Evolutionary conservation across 208 protist genomes (phyloP).

Genomic region (Naegleria gruberi): DNA sequence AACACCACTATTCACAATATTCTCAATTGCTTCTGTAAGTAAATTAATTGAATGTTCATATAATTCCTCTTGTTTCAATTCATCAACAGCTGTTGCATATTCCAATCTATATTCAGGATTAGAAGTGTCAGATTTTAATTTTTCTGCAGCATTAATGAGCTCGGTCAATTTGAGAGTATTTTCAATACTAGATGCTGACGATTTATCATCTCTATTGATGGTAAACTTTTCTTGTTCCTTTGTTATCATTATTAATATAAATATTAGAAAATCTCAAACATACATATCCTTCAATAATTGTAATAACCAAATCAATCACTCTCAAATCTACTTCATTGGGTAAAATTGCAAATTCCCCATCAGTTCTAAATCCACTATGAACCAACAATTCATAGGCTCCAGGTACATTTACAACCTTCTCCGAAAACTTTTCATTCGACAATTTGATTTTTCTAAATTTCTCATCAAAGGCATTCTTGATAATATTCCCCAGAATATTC

Average conservation of each 20-base stretch:
- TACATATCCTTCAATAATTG: slow-evolving; percentile 5
- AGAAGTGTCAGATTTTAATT: not conserved
- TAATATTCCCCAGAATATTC: not conserved
- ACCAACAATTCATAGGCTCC: not conserved
- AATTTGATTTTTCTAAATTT: not conserved
- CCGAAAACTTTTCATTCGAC: not conserved
- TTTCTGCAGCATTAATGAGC: not conserved
- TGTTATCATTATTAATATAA: not conserved
- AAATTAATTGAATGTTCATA: not conserved
- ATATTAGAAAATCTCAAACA: not conserved
- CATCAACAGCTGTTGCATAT: not conserved
- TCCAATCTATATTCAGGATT: not conserved
- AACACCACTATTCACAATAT: not conserved
- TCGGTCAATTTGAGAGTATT: not conserved
- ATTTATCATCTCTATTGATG: not conserved
- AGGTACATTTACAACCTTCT: not conserved
- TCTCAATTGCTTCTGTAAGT: not conserved
- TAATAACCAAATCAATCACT: not conserved
- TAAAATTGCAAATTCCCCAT: not conserved
- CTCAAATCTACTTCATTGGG: not conserved
- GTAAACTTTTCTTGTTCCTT: not conserved
- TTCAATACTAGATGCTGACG: not conserved
- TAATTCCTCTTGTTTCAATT: not conserved
- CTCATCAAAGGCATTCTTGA: not conserved
- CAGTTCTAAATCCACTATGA: not conserved